A percentile compares a stretch with the other conserved stretches of the same genome.
Conservation (phyloP, 768 basidiomycete species). For the Lyophyllum semitale region DNA sequence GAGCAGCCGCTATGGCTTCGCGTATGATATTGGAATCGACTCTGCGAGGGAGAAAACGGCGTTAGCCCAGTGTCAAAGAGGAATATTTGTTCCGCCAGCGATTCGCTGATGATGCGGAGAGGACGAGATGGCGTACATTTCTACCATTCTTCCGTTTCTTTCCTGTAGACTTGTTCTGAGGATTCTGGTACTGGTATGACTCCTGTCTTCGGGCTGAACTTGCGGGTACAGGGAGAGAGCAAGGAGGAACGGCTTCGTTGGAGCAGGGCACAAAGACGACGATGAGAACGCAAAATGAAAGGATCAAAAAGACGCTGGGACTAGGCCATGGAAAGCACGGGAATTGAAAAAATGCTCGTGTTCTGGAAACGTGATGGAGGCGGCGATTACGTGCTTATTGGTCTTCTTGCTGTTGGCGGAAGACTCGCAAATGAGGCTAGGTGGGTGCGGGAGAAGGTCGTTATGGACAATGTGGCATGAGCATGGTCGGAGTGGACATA, state of each 20-base stretch:
- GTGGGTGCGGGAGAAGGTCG: constrained; percentile 6
- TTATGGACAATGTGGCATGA: neutral
- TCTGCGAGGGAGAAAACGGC: constrained; percentile 17
- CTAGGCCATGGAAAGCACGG: constrained; percentile 30
- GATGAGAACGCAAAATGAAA: constrained; percentile 16
- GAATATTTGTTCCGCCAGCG: constrained; percentile 1
- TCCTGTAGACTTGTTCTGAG: neutral
- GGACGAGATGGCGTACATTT: constrained; percentile 16
- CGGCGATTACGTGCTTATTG: constrained; percentile 17
- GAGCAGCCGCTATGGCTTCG: constrained; percentile 24
- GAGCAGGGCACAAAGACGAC: constrained; percentile 18
- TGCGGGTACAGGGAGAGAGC: neutral
- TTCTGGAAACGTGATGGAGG: constrained; percentile 28
- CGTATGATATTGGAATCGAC: constrained; percentile 25
- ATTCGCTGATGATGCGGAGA: neutral
- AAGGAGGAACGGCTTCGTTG: neutral
- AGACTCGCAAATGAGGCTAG: constrained; percentile 5
- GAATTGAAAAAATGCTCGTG: constrained; percentile 22
- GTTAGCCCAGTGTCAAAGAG: neutral
- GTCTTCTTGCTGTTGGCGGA: constrained; percentile 4
- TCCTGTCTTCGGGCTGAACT: constrained; percentile 5
- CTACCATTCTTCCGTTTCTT: constrained; percentile 10
- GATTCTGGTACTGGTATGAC: neutral
- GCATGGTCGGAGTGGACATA: neutral
- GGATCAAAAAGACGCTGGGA: constrained; percentile 18